Conservation (phyloP, 805 yeast species). For the Ogataea nakhonphanomensis region DNA sequence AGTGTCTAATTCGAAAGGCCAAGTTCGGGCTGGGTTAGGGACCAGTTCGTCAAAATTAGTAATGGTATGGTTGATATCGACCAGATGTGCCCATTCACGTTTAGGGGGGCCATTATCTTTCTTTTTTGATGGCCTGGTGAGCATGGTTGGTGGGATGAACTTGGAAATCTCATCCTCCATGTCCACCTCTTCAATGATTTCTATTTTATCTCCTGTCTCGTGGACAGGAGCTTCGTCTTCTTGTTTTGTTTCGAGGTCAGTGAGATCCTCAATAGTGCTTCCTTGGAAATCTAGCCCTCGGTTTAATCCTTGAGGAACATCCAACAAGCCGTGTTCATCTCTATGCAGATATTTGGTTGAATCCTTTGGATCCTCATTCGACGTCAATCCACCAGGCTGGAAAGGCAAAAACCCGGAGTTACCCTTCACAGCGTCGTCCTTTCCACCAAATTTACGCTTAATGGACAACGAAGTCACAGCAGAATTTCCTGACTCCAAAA, state of each 20-base stretch:
- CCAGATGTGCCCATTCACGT: conserved; percentile 91
- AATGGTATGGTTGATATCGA: conserved; percentile 78
- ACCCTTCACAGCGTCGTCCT: conserved; percentile 64
- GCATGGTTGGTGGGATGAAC: conserved; percentile 27
- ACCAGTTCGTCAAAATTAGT: conserved; percentile 84
- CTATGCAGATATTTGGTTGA: conserved; percentile 49
- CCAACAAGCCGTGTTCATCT: conserved; percentile 73
- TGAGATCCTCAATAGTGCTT: conserved; percentile 4
- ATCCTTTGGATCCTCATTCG: conserved; percentile 23
- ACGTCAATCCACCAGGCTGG: conserved; percentile 76
- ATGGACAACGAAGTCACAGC: conserved; percentile 72
- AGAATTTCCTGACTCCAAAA: conserved; percentile 44
- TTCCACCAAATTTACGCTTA: conserved; percentile 61
- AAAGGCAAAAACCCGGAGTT: conserved; percentile 77
- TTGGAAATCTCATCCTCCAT: conserved; percentile 27
- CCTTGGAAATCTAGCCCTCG: conserved; percentile 54
- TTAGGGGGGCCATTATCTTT: conserved; percentile 15
- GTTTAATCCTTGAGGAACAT: conserved; percentile 75
- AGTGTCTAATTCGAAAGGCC: conserved; percentile 94
- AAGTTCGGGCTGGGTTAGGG: conserved; percentile 87
- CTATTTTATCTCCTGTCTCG: conserved; percentile 10
- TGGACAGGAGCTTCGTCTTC: conserved; percentile 10
- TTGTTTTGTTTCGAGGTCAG: conserved; percentile 3
- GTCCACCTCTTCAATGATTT: conserved; percentile 16
- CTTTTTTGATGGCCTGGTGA: conserved; percentile 25